Percentiles rank a stretch among this genome's conserved stretches.
phyloP scores from a whole-genome alignment of 2,329 filamentous ascomycete species.

The Colletotrichum incanum region DNA sequence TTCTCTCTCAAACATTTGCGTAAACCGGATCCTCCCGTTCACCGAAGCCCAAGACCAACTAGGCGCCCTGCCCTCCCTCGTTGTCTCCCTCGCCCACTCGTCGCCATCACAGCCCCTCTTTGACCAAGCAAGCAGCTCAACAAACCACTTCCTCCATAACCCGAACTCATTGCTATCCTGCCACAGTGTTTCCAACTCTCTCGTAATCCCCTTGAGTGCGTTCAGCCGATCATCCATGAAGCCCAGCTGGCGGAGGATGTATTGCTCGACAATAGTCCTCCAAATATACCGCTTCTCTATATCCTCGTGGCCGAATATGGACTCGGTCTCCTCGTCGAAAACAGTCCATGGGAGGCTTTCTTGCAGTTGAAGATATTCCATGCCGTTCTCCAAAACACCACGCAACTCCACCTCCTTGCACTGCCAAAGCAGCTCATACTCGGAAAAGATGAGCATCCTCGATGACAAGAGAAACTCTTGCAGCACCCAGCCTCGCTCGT shows the following conservation, averaged over 20 bases:
- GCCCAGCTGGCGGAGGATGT: slow-evolving; percentile 13
- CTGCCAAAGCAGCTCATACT: slow-evolving; percentile 44
- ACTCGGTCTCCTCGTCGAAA: neutral
- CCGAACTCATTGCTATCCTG: slow-evolving; percentile 17
- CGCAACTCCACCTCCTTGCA: slow-evolving; percentile 35
- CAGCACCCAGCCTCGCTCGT: slow-evolving; percentile 43
- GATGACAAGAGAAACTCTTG: slow-evolving; percentile 45
- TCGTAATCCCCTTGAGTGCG: slow-evolving; percentile 11
- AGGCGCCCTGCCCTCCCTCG: slow-evolving; percentile 5
- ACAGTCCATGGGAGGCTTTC: slow-evolving; percentile 23
- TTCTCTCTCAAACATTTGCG: neutral
- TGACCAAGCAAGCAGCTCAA: slow-evolving; percentile 36
- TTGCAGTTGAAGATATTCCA: slow-evolving; percentile 35
- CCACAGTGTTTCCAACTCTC: slow-evolving; percentile 33
- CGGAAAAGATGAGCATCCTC: slow-evolving; percentile 43
- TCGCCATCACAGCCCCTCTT: neutral
- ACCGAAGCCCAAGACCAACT: slow-evolving; percentile 41
- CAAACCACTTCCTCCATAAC: slow-evolving; percentile 26
- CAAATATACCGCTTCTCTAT: slow-evolving; percentile 21
- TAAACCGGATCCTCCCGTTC: slow-evolving; percentile 14
- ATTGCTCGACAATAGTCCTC: slow-evolving; percentile 31
- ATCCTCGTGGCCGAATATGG: neutral
- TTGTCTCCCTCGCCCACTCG: neutral
- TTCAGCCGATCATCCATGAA: slow-evolving; percentile 11
- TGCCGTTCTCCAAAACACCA: slow-evolving; percentile 5